Base-by-base conservation (phyloP, 2,329 filamentous ascomycete species). In the Xylariales sp. region DNA sequence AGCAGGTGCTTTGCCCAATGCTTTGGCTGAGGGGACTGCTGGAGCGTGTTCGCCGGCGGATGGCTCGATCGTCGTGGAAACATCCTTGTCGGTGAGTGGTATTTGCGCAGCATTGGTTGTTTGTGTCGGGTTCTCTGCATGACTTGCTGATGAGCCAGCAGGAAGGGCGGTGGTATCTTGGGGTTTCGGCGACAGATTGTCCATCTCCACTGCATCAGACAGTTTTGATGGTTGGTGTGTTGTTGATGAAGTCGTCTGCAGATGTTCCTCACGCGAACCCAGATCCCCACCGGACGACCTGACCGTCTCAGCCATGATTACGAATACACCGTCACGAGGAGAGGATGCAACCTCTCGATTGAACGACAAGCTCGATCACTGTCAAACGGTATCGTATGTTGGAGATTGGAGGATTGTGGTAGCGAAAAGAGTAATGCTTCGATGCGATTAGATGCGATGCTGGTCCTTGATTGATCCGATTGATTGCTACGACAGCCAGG, bases 1-100 rank as follows among this genome's bases (percentile, higher is more conserved):
- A n/a, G 39, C 39, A 5, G 39, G 39, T 14, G 39, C 39, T 21
- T 42, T 42, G 20, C 39, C 39, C 39, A 42, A 14, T 4, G 39
- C 39, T 28, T 42, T 42, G 14, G 39, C 31, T 15, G 39, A 42
- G 8, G 39, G 39, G 8, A n/a, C 18, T 35, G 21, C 21, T 14
- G 39, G 14, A 4, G 4, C 29, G n/a, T 21, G 31, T 12, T 16
- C n/a, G 32, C 9, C 32, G 9, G 32, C 9, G 6, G 14, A 9
- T 20, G 11, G 32, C 12, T 25, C 12, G 11, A 19, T 28, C 15
- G 9, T 12, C 21, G 29, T 19, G 31, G 21, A 16, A 12, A 12
- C 39, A 16, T 11, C 15, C 14, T 29, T 34, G 14, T 34, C 39
- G 31, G 22, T 22, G 24, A n/a, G 31, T 4, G 31, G 15, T 20